Percentiles rank a stretch among this genome's conserved stretches.
These are phyloP conservation scores for Penicillium sp. DNA, from an alignment of 2,329 filamentous ascomycete genomes.

Conservation along the genomic window DNA sequence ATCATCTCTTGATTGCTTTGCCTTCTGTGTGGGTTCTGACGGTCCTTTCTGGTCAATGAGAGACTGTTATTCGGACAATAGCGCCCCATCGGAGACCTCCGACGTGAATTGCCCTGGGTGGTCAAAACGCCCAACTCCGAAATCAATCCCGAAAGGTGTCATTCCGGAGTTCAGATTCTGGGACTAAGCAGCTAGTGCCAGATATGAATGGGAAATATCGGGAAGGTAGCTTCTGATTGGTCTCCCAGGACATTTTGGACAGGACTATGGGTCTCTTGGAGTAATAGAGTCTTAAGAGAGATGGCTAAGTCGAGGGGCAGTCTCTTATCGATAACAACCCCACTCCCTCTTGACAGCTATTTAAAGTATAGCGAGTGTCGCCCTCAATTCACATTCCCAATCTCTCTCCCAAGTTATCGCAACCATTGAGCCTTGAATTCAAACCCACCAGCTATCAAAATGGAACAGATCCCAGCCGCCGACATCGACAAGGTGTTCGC, in stretches of 20 bases:
- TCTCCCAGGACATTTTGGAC: not conserved
- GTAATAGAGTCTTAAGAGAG: too few relatives aligned
- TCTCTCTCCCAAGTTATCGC: not conserved
- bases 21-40: not conserved
- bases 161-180: not conserved
- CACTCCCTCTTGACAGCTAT: slow-evolving; percentile 4
- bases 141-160: not conserved
- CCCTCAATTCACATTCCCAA: not conserved
- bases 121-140: slow-evolving; percentile 9
- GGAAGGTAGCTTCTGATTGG: not conserved
- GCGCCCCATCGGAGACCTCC: slow-evolving; percentile 24
- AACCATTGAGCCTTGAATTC: not conserved
- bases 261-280: not conserved
- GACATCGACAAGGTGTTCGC: slow-evolving; percentile 55
- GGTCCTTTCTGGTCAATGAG: not conserved
- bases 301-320: not conserved
- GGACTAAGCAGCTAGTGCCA: not conserved
- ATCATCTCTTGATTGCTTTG: not conserved
- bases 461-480: slow-evolving; percentile 39
- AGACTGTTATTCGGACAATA: slow-evolving; percentile 2
- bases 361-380: slow-evolving; percentile 4
- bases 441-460: not conserved
- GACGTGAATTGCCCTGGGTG: slow-evolving; percentile 8
- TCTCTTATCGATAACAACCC: slow-evolving; percentile 11
- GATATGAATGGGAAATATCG: not conserved